These are phyloP conservation scores for Botrytis squamosa DNA, from an alignment of 2,329 filamentous ascomycete genomes.

Conservation along the genomic window DNA sequence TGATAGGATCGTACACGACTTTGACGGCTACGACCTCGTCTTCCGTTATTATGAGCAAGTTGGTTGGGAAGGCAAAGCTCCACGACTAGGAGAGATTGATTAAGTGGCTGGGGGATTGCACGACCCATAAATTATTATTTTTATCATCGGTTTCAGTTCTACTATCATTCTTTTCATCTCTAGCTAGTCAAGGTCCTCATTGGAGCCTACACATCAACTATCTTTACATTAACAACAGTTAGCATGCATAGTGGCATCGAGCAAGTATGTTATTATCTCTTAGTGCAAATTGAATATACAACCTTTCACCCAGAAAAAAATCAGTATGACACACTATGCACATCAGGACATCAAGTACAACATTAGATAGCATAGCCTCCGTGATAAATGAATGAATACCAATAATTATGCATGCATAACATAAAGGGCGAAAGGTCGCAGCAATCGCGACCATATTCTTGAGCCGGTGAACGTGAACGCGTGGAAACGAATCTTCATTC, in stretches of 20 bases:
- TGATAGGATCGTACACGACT: conserved; percentile 93
- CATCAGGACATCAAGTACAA: not conserved
- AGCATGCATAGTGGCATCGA: not conserved
- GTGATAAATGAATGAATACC: not conserved
- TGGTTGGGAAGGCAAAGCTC: conserved; percentile 55
- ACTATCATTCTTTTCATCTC: conserved; percentile 7
- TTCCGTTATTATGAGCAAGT: conserved; percentile 95
- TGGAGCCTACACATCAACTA: not conserved
- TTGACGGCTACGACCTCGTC: conserved; percentile 95
- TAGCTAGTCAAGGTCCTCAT: not conserved
- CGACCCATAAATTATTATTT: not conserved
- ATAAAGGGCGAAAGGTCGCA: conserved; percentile 7
- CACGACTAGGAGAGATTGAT: conserved; percentile 39
- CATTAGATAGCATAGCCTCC: not conserved
- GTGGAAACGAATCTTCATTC: not conserved
- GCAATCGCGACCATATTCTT: not conserved
- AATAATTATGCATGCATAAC: conserved; percentile 12
- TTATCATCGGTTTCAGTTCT: conserved; percentile 1
- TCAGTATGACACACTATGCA: conserved; percentile 19
- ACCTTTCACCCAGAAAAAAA: not conserved
- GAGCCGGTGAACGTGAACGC: not conserved
- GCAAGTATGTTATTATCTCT: not conserved
- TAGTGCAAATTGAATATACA: not conserved
- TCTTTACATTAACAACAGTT: not conserved
- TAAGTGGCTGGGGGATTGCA: conserved; percentile 6